Conservation (phyloP, 1,139 yeast genomes). For the Zhuliangozyma blackwelliae region DNA sequence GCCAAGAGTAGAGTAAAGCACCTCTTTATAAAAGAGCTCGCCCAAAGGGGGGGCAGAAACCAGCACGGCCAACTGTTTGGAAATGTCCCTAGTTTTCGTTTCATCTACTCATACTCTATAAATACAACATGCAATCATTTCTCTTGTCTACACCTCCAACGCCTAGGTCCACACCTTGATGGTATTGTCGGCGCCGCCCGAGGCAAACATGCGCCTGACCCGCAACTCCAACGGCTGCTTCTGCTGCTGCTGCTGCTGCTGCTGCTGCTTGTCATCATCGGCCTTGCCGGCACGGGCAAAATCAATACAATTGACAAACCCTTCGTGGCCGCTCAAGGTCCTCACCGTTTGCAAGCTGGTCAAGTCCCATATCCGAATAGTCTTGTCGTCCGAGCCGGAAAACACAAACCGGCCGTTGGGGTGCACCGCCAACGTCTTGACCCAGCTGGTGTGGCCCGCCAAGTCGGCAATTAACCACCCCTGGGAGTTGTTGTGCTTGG, state of each 20-base stretch:
- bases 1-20: no score
- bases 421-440: conserved; percentile 63
- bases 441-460: conserved; percentile 86
- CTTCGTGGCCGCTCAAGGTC: conserved; percentile 63
- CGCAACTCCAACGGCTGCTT: conserved; percentile 28
- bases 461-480: conserved; percentile 55
- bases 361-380: conserved; percentile 78
- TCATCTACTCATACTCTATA: no score
- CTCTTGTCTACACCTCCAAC: no score
- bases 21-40: no score
- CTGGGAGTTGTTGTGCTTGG: conserved; percentile 47
- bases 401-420: conserved; percentile 71
- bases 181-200: conserved; percentile 58
- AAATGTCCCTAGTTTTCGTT: no score
- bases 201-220: conserved; percentile 54
- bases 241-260: conserved; percentile 8
- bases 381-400: conserved; percentile 77
- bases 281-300: conserved; percentile 47
- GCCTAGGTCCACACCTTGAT: conserved; percentile 49
- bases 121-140: no score
- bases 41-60: no score
- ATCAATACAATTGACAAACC: conserved; percentile 62
- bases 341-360: conserved; percentile 42
- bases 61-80: no score
- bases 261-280: conserved; percentile 6